Conservation (phyloP, 2,329 filamentous ascomycete species). For the Ascochyta clinopodiicola region DNA sequence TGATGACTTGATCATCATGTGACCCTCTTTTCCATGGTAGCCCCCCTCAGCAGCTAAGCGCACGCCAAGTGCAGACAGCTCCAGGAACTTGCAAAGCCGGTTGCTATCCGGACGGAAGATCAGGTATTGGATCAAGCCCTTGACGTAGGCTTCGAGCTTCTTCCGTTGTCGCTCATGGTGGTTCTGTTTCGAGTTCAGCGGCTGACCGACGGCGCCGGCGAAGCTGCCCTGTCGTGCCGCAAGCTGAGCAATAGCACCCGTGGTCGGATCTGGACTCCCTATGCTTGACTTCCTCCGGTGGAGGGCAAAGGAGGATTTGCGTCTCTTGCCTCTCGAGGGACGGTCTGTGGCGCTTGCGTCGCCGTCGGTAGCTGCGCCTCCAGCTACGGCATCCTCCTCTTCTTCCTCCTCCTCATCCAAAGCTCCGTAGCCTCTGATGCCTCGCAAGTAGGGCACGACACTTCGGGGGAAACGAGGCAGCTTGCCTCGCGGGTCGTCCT, state of each 20-base stretch:
- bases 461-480: constrained; percentile 89
- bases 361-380: constrained; percentile 64
- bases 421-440: constrained; percentile 70
- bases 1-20: constrained; percentile 87
- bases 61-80: constrained; percentile 91
- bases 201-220: constrained; percentile 45
- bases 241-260: constrained; percentile 30
- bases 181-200: constrained; percentile 55
- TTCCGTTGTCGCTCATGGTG: constrained; percentile 83
- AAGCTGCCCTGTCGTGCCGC: constrained; percentile 49
- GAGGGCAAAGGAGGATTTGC: constrained; percentile 63
- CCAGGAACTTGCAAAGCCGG: constrained; percentile 91
- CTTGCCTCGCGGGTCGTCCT: constrained; percentile 71
- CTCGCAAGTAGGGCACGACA: constrained; percentile 87
- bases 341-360: constrained; percentile 74
- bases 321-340: constrained; percentile 58
- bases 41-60: constrained; percentile 93
- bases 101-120: constrained; percentile 98
- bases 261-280: constrained; percentile 38
- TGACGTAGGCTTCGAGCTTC: constrained; percentile 87
- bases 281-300: constrained; percentile 66
- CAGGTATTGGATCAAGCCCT: constrained; percentile 93
- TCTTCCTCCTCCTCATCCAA: constrained; percentile 76
- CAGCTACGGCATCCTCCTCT: constrained; percentile 62
- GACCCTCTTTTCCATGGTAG: constrained; percentile 97